Evolutionary conservation across 495 filamentous ascomycete genomes (phyloP).

Genomic region (Beverwykella pulmonaria): DNA sequence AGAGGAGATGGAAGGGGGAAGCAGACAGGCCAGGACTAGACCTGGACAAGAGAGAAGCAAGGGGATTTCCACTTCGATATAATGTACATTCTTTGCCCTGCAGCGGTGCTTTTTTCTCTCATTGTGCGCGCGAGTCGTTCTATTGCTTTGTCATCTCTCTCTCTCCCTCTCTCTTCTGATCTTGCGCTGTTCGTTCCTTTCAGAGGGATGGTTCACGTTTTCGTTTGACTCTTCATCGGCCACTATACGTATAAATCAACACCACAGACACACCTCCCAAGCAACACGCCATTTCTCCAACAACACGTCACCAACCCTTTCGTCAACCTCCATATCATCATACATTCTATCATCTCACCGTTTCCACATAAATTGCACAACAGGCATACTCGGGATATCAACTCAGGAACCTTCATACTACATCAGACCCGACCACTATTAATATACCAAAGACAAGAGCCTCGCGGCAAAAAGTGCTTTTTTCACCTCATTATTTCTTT

Average conservation of each 20-base stretch:
- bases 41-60: not conserved
- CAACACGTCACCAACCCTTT: not conserved
- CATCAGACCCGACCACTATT: not conserved
- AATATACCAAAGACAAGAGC: slow-evolving; percentile 36
- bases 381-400: slow-evolving; percentile 23
- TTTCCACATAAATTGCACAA: not conserved
- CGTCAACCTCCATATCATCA: not conserved
- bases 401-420: not conserved
- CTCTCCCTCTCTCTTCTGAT: not conserved
- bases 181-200: not conserved
- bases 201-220: not conserved
- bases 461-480: slow-evolving; percentile 33
- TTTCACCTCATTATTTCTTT: not conserved
- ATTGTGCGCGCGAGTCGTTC: not conserved
- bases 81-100: slow-evolving; percentile 32
- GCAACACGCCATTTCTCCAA: too few species aligned
- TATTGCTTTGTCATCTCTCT: not conserved
- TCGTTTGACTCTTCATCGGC: not conserved
- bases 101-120: slow-evolving; percentile 1
- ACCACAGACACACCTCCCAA: not conserved
- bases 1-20: not conserved
- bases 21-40: not conserved
- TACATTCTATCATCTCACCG: not conserved
- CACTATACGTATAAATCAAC: not conserved
- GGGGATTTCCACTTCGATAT: slow-evolving; percentile 25